These are phyloP conservation scores for Taphrina sp. DNA, from an alignment of 1,139 yeast genomes.

Conservation along the genomic window DNA sequence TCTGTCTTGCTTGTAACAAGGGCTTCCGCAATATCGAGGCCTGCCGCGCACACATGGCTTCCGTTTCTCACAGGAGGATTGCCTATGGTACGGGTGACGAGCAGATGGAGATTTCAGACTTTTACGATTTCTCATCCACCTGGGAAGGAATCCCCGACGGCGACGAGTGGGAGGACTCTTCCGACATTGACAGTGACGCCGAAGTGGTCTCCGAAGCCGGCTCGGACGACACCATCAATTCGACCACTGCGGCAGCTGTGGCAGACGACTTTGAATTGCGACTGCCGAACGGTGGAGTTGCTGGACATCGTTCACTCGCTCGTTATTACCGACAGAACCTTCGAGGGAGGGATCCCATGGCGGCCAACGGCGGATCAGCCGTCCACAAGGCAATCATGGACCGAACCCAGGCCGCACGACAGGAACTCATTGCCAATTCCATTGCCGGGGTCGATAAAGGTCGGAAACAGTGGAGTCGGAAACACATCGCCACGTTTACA, in stretches of 20 bases:
- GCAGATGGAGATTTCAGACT: conserved; percentile 73
- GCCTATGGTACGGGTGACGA: conserved; percentile 87
- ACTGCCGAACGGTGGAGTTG: conserved; percentile 73
- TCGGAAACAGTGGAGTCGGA: conserved; percentile 28
- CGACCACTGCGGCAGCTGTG: conserved; percentile 40
- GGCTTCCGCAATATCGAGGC: conserved; percentile 82
- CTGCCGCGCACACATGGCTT: conserved; percentile 82
- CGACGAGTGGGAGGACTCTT: conserved; percentile 51
- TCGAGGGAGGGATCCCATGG: conserved; percentile 59
- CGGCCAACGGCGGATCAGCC: conserved; percentile 63
- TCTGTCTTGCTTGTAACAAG: conserved; percentile 78
- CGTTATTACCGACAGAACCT: conserved; percentile 83
- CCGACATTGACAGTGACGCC: conserved; percentile 48
- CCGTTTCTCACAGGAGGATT: conserved; percentile 81
- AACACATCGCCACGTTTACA: conserved; percentile 46
- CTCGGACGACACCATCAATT: conserved; percentile 46
- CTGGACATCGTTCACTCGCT: conserved; percentile 85
- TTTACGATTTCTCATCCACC: conserved; percentile 78
- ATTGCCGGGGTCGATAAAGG: conserved; percentile 33
- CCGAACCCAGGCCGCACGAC: conserved; percentile 65
- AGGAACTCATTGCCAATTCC: conserved; percentile 50
- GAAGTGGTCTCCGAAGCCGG: conserved; percentile 48
- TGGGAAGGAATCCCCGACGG: conserved; percentile 48
- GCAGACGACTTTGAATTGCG: conserved; percentile 72
- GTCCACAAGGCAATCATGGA: conserved; percentile 86